A percentile compares a stretch with the other conserved stretches of the same genome.
These are phyloP conservation scores for Withania somnifera DNA, from an alignment of 305 asterid species.

Conservation along the genomic window DNA sequence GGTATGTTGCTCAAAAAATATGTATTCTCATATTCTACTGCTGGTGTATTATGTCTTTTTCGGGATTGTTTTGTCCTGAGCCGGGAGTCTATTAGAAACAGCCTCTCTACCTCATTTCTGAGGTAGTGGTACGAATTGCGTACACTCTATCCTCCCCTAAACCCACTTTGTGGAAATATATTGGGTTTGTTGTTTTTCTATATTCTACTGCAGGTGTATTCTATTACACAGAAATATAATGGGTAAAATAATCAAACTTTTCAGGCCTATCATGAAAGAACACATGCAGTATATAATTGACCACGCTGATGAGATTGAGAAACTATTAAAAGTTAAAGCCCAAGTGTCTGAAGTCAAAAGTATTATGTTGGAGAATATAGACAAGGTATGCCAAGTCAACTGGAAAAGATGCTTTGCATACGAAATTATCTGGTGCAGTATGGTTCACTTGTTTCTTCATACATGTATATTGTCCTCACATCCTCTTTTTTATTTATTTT, in stretches of 20 bases:
- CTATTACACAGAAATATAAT: neutral
- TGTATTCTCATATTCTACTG: neutral
- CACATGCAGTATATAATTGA: constrained; percentile 88
- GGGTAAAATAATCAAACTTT: neutral
- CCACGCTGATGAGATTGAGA: constrained; percentile 86
- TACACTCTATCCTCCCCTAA: no score
- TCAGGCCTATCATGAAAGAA: constrained; percentile 82
- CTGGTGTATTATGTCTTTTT: neutral
- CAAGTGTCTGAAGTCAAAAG: constrained; percentile 87
- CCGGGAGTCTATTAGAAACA: no score
- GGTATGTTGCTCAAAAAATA: constrained; percentile 29
- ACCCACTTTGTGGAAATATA: no score
- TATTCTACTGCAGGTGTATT: neutral
- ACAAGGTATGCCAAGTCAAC: constrained; percentile 42
- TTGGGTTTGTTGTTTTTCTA: neutral
- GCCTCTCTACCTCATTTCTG: neutral
- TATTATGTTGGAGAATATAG: constrained; percentile 83
- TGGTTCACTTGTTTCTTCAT: neutral
- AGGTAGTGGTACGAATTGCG: no score
- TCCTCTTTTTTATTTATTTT: neutral
- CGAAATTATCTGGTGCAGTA: neutral
- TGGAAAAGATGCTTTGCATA: neutral
- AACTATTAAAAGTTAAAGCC: constrained; percentile 80
- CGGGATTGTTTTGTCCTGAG: no score
- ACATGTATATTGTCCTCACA: neutral